These are phyloP conservation scores for Fragaria vesca DNA, from an alignment of 306 rosid genomes.

Conservation along the genomic window DNA sequence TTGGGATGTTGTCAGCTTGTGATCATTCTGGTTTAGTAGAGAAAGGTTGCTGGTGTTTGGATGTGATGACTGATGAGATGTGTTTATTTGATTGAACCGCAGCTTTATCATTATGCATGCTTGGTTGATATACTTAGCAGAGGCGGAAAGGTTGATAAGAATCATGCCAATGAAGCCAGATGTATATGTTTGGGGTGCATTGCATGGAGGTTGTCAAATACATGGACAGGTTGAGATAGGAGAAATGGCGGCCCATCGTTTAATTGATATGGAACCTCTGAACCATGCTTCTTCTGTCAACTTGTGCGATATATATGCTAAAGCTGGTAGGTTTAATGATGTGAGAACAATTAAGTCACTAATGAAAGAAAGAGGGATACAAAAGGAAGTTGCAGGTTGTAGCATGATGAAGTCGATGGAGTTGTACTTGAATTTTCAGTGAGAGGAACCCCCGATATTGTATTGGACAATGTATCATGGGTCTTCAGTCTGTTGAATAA, in stretches of 20 bases:
- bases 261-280: conserved; percentile 65
- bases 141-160: conserved; percentile 55
- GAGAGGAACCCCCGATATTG: conserved; percentile 49
- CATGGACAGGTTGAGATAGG: conserved; percentile 69
- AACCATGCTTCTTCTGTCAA: conserved; percentile 72
- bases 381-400: conserved; percentile 64
- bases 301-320: conserved; percentile 68
- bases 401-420: conserved; percentile 77
- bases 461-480: conserved; percentile 40
- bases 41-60: conserved; percentile 59
- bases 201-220: conserved; percentile 85
- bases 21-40: conserved; percentile 81
- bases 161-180: conserved; percentile 78
- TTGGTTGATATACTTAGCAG: conserved; percentile 75
- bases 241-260: conserved; percentile 54
- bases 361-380: conserved; percentile 61
- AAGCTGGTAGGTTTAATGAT: conserved; percentile 57
- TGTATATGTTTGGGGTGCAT: conserved; percentile 78
- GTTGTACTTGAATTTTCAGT: conserved; percentile 67
- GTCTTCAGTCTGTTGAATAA: conserved; percentile 40
- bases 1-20: conserved; percentile 80
- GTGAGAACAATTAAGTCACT: conserved; percentile 48
- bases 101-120: conserved; percentile 78
- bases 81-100: conserved; percentile 58
- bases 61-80: conserved; percentile 41